Percentiles rank a stretch among this genome's conserved stretches.
These are phyloP conservation scores for Melanogaster broomeanus DNA, from an alignment of 768 basidiomycete genomes.

Conservation along the genomic window DNA sequence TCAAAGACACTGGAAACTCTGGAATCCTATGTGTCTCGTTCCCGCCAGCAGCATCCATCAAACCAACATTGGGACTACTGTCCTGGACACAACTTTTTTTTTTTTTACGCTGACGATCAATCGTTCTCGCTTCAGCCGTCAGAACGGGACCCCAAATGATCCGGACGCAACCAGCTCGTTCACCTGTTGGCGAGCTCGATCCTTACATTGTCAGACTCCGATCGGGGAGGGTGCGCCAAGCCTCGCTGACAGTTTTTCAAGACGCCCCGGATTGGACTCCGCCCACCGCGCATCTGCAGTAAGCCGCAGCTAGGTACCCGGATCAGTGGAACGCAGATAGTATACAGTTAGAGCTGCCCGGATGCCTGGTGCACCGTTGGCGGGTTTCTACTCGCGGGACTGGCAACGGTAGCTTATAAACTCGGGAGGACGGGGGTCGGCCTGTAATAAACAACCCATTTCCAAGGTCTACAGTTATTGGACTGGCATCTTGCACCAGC, in stretches of 20 bases:
- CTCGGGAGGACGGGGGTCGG: conserved; percentile 1
- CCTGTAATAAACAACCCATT: conserved; percentile 4
- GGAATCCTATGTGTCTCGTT: conserved; percentile 60
- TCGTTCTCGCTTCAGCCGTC: conserved; percentile 48
- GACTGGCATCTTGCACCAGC: too few relatives aligned
- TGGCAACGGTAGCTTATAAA: conserved; percentile 23
- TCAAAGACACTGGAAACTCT: conserved; percentile 49
- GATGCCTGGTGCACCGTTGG: conserved; percentile 28
- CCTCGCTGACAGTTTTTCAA: conserved; percentile 42
- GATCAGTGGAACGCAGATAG: conserved; percentile 15
- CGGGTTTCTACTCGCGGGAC: conserved; percentile 39
- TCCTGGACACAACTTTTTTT: conserved; percentile 53
- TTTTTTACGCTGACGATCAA: conserved; percentile 39
- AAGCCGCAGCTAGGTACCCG: conserved; percentile 1
- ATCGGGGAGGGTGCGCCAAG: too few relatives aligned
- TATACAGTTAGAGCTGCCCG: conserved; percentile 17
- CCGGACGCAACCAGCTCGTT: conserved; percentile 37
- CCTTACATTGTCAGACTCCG: conserved; percentile 21
- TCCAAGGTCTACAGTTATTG: too few relatives aligned
- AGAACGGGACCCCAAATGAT: conserved; percentile 22
- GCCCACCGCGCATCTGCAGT: conserved; percentile 24
- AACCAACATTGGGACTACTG: conserved; percentile 42
- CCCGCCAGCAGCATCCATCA: conserved; percentile 47
- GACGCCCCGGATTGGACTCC: conserved; percentile 41
- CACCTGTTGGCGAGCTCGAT: conserved; percentile 54